Percentiles rank a stretch among this genome's conserved stretches.
Conservation (phyloP, 495 filamentous ascomycete species). For the Aspergillus mulundensis region DNA sequence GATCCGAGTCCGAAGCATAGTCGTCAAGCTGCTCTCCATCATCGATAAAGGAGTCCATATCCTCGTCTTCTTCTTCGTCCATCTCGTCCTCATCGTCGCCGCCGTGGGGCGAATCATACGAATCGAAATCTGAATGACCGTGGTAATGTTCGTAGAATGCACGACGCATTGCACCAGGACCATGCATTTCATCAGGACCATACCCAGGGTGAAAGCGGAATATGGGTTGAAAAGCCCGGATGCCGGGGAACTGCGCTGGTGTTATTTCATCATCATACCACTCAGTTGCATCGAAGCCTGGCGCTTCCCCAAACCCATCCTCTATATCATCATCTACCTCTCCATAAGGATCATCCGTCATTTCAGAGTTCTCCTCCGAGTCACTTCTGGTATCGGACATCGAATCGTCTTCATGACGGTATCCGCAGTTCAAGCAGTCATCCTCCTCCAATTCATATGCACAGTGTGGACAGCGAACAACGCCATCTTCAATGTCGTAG, state of each 20-base stretch:
- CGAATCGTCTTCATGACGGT: constrained; percentile 39
- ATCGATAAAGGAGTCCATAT: constrained; percentile 41
- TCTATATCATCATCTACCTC: constrained; percentile 32
- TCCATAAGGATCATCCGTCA: constrained; percentile 23
- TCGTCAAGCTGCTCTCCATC: constrained; percentile 26
- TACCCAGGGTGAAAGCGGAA: too few relatives aligned
- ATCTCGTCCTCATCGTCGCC: constrained; percentile 19
- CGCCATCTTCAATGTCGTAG: constrained; percentile 56
- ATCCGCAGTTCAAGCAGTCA: constrained; percentile 52
- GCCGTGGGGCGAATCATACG: neutral
- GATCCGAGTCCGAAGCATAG: constrained; percentile 25
- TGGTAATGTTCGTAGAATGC: neutral
- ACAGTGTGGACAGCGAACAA: constrained; percentile 61
- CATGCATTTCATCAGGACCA: too few relatives aligned
- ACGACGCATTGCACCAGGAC: neutral
- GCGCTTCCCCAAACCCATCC: constrained; percentile 23
- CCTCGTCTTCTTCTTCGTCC: constrained; percentile 32
- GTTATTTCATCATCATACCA: constrained; percentile 13
- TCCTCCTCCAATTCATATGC: constrained; percentile 61
- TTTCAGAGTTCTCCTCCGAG: constrained; percentile 29
- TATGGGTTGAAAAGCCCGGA: neutral
- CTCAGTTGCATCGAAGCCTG: constrained; percentile 20
- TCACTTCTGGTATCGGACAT: constrained; percentile 25
- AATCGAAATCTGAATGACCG: neutral
- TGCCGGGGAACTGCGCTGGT: neutral